Conservation (phyloP, 148 eudicot genomes). For the Selenicereus undatus region DNA sequence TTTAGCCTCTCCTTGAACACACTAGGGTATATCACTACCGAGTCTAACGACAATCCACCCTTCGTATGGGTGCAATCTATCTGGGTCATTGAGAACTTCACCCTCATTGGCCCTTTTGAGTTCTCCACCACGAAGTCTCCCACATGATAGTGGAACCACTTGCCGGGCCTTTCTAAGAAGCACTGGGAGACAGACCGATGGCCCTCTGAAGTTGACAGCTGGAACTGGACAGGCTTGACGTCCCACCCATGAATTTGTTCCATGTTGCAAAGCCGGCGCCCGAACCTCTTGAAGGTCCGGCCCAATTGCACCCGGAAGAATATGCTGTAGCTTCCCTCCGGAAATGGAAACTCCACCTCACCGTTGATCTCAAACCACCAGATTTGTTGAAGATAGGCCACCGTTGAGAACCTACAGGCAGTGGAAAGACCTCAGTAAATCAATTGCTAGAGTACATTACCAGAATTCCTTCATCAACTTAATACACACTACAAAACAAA, state of each 20-base stretch:
- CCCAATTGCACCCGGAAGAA: constrained; percentile 70
- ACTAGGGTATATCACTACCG: constrained; percentile 58
- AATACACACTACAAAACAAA: background rate
- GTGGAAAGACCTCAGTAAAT: constrained; percentile 13
- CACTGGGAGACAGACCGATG: constrained; percentile 48
- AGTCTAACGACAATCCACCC: constrained; percentile 72
- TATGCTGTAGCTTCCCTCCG: constrained; percentile 61
- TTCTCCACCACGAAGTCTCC: constrained; percentile 63
- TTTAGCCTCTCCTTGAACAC: constrained; percentile 53
- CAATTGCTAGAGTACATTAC: background rate
- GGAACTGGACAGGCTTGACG: constrained; percentile 58
- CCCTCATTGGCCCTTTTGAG: constrained; percentile 20
- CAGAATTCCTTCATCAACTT: background rate
- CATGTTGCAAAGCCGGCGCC: constrained; percentile 45
- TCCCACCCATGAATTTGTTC: constrained; percentile 74
- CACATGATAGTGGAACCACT: constrained; percentile 60
- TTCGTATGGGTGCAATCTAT: constrained; percentile 85
- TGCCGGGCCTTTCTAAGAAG: constrained; percentile 50
- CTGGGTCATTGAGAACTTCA: constrained; percentile 76
- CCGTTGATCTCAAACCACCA: constrained; percentile 89
- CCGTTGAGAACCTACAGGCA: constrained; percentile 41
- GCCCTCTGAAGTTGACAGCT: constrained; percentile 57
- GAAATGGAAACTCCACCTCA: constrained; percentile 70
- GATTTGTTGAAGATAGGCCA: constrained; percentile 75
- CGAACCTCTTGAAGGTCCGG: constrained; percentile 45